phyloP scores from a whole-genome alignment of 208 protist species.

The Polymyxa betae region DNA sequence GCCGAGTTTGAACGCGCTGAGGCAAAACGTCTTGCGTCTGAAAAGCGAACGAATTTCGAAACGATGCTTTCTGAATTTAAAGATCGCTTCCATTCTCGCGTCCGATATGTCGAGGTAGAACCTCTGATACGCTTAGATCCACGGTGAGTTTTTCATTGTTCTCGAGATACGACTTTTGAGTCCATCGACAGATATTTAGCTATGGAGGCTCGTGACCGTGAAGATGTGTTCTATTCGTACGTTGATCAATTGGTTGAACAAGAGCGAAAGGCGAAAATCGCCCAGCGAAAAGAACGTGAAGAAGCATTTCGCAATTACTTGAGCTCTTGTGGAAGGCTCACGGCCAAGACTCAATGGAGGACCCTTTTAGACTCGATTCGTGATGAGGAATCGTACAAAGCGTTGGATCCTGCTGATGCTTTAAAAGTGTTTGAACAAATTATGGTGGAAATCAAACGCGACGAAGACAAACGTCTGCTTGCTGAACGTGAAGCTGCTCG shows the following conservation, averaged over 20 bases:
- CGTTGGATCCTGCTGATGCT: constrained; percentile 16
- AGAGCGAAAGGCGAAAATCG: constrained; percentile 44
- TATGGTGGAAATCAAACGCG: not conserved
- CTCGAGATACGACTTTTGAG: not conserved
- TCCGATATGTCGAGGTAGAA: constrained; percentile 29
- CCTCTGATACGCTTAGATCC: constrained; percentile 11
- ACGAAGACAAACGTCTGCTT: not conserved
- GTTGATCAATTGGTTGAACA: not conserved
- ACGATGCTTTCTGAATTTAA: constrained; percentile 12
- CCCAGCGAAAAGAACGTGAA: not conserved
- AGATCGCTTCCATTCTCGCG: not conserved
- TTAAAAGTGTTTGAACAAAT: constrained; percentile 29
- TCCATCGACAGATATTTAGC: not conserved
- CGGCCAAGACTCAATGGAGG: constrained; percentile 20
- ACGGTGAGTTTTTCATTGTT: not conserved
- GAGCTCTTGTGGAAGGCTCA: not conserved
- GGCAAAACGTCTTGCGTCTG: not conserved
- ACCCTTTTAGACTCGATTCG: not conserved
- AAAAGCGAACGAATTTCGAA: constrained; percentile 7
- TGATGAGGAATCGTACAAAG: not conserved
- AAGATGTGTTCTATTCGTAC: constrained; percentile 24
- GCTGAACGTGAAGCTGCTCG: constrained; percentile 6
- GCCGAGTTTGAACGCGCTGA: not conserved
- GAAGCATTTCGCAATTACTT: constrained; percentile 16
- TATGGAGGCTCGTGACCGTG: not conserved